Evolutionary conservation across 768 basidiomycete species (phyloP), one percentile per base, ranked within the genome.

Genomic region (Collybia sordida): DNA sequence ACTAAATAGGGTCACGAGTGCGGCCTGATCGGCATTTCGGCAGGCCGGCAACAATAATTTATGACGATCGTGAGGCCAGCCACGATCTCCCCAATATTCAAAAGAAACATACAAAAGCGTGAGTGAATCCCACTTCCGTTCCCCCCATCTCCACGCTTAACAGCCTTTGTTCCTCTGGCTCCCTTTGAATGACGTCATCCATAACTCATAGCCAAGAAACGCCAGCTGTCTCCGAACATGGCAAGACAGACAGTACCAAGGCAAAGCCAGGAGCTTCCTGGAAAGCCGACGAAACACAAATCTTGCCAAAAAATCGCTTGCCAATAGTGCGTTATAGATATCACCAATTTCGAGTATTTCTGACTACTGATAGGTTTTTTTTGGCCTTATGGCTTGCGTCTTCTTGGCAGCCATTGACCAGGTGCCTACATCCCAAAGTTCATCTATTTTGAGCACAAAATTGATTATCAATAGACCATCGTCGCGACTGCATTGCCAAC

Each of bases 401-500:
- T 79, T 80, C 52, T 62, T 79, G 53, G 79, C 81, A 6, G 82
- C 83, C 3, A 68, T 86, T 35, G 84, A 86, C 59, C 82, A 86
- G 69, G 83, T 82, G 49, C 14, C 60, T 56, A 9, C 24, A 19
- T 19, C 37, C 2, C 17, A 17, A 9, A 22, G 14, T 34, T n/a
- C 39, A 17, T 27, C 19, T 6, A 11, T 28, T 21, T n/a, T n/a
- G 18, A 8, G 40, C 25, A 22, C 47, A 19, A 35, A 31, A 17
- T 12, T 42, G 28, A 48, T 40, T 15, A 36, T 19, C 22, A 17
- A n/a, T 25, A 84, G 82, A 83, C 81, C 14, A 84, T 85, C 50
- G 81, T 88, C 9, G 81, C 86, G 8, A 89, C 87, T 6, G 87
- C 88, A n/a, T 67, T 90, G 24, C 87, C 88, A 1, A 88, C 85